Conservation (phyloP, 495 filamentous ascomycete genomes). For the Neurospora sp. region DNA sequence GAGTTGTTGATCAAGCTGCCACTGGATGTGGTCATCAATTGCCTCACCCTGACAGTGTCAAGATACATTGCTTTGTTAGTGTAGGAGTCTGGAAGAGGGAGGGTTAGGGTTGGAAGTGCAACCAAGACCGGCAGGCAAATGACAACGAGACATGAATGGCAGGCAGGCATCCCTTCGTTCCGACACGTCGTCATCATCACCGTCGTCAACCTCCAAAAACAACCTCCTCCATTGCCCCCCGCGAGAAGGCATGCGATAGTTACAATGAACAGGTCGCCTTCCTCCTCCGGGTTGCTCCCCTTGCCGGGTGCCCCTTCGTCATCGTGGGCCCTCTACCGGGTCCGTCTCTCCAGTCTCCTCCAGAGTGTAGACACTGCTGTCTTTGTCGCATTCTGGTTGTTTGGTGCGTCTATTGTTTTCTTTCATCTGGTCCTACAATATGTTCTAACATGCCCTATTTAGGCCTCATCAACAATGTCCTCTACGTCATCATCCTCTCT, state of each 20-base stretch:
- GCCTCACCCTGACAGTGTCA: not conserved
- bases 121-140: not conserved
- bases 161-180: not conserved
- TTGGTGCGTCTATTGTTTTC: slow-evolving; percentile 46
- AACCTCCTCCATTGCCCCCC: not conserved
- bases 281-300: slow-evolving; percentile 47
- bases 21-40: not conserved
- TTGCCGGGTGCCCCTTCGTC: slow-evolving; percentile 68
- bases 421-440: not conserved
- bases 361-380: slow-evolving; percentile 61
- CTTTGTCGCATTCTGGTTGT: slow-evolving; percentile 81
- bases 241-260: not conserved
- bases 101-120: not conserved
- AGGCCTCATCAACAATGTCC: slow-evolving; percentile 96
- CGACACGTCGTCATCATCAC: not conserved
- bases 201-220: not conserved
- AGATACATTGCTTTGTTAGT: too few species aligned
- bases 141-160: not conserved
- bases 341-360: slow-evolving; percentile 54
- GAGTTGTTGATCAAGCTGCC: not conserved
- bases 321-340: slow-evolving; percentile 59
- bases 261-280: slow-evolving; percentile 23
- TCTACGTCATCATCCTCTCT: slow-evolving; percentile 94
- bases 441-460: not conserved
- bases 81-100: not conserved